These are phyloP conservation scores for Aureobasidium namibiae DNA, from an alignment of 2,329 filamentous ascomycete species.

Conservation along the genomic window DNA sequence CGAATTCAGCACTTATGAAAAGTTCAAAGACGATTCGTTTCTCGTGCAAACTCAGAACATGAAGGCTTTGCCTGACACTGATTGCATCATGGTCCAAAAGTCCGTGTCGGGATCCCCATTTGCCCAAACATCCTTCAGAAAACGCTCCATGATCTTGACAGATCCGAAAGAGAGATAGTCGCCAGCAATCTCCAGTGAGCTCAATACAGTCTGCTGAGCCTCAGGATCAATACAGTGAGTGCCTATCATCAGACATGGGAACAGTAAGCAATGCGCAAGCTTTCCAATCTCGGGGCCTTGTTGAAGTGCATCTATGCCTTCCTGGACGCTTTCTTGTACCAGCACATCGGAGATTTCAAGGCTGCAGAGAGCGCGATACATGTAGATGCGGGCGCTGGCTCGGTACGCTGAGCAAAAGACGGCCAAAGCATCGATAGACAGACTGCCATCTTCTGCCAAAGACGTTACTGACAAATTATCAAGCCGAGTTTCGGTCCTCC, in stretches of 20 bases:
- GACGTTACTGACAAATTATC: not conserved
- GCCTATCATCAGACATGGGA: not conserved
- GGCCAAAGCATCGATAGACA: not conserved
- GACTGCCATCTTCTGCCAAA: not conserved
- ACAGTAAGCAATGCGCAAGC: not conserved
- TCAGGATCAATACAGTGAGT: not conserved
- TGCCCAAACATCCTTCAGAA: not conserved
- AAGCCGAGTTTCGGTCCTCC: not conserved
- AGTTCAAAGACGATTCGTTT: too few species aligned
- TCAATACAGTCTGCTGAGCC: not conserved
- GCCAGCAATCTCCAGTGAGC: not conserved
- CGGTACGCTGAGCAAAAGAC: conserved; percentile 2
- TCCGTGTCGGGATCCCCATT: not conserved
- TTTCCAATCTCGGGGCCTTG: not conserved
- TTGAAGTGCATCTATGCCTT: not conserved
- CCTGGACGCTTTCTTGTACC: conserved; percentile 3
- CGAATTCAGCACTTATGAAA: too few species aligned
- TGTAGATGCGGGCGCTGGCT: not conserved
- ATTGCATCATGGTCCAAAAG: not conserved
- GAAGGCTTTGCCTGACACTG: not conserved
- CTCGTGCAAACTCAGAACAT: not conserved
- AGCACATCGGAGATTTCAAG: not conserved
- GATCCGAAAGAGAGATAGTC: not conserved
- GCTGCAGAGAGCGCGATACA: not conserved
- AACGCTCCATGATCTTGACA: not conserved